These are phyloP conservation scores for Mycena indigotica DNA, from an alignment of 768 basidiomycete species.

Conservation along the genomic window DNA sequence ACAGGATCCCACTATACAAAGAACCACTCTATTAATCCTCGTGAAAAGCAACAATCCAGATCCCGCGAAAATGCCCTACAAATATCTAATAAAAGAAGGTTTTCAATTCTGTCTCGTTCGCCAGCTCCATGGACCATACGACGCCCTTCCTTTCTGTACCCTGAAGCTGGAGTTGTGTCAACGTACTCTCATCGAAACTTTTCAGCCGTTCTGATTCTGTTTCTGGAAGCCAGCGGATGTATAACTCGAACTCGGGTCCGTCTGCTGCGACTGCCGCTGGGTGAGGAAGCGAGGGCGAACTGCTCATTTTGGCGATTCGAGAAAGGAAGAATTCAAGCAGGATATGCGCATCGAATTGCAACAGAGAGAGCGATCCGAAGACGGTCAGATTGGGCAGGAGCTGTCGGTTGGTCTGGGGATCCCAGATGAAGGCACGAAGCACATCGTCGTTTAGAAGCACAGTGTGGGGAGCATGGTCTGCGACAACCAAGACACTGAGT, in stretches of 20 bases:
- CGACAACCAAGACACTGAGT: conserved; percentile 6
- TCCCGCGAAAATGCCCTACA: too few relatives aligned
- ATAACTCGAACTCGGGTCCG: conserved; percentile 3
- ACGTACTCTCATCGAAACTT: background rate
- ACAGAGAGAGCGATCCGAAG: conserved; percentile 13
- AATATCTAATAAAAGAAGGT: conserved; percentile 16
- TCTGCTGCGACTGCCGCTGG: background rate
- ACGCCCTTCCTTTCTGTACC: background rate
- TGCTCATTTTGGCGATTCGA: background rate
- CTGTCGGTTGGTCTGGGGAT: background rate
- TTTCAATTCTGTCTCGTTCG: conserved; percentile 9
- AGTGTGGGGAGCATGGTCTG: conserved; percentile 5
- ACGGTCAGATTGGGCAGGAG: conserved; percentile 9
- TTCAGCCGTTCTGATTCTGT: background rate
- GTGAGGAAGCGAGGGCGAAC: background rate
- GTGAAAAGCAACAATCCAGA: too few relatives aligned
- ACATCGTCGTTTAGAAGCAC: conserved; percentile 8
- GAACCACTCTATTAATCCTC: too few relatives aligned
- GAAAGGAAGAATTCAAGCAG: conserved; percentile 10
- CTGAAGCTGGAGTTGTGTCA: background rate
- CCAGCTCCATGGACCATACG: conserved; percentile 7
- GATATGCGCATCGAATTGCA: conserved; percentile 12
- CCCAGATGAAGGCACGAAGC: conserved; percentile 1
- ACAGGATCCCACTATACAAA: too few relatives aligned
- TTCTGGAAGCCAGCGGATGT: conserved; percentile 8